These are phyloP conservation scores for Wallacemonas sp. DNA, from an alignment of 208 protist genomes.

Conservation along the genomic window DNA sequence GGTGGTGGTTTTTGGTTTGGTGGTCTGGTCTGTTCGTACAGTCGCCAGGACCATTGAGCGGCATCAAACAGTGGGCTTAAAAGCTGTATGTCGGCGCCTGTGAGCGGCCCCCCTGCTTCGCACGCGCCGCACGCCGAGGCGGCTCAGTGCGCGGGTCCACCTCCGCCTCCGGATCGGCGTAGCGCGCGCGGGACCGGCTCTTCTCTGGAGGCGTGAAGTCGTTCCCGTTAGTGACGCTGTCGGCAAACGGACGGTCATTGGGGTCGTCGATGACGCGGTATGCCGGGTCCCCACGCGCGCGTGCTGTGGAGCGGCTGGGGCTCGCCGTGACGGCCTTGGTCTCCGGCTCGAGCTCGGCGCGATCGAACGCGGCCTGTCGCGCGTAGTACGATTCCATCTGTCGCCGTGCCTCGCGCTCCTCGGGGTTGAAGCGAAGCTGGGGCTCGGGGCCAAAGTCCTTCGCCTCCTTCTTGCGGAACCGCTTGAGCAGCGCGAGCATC, in stretches of 20 bases:
- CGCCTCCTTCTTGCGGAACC: slow-evolving; percentile 40
- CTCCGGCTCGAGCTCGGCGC: slow-evolving; percentile 9
- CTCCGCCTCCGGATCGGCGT: slow-evolving; percentile 1
- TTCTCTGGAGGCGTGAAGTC: slow-evolving; percentile 10
- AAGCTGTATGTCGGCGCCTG: background rate
- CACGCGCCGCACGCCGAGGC: background rate
- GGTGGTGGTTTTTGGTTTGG: too few species aligned
- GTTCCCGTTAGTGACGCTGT: too few species aligned
- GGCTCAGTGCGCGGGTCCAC: slow-evolving; percentile 11
- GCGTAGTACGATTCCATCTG: slow-evolving; percentile 20
- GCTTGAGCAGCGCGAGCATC: slow-evolving; percentile 57
- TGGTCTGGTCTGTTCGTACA: too few species aligned
- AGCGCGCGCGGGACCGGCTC: background rate
- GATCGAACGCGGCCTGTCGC: slow-evolving; percentile 21
- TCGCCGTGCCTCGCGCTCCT: slow-evolving; percentile 29
- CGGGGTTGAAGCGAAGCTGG: slow-evolving; percentile 50
- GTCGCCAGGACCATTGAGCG: too few species aligned
- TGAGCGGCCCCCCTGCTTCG: slow-evolving; percentile 2
- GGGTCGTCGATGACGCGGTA: background rate
- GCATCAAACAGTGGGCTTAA: slow-evolving; percentile 6
- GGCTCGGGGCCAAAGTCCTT: slow-evolving; percentile 43
- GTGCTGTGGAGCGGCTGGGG: background rate
- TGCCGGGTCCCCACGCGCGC: background rate
- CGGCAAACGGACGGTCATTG: too few species aligned
- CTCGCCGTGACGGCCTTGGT: background rate